Evolutionary conservation across 2,329 filamentous ascomycete species (phyloP).

Genomic region (Acrocalymma vagum): DNA sequence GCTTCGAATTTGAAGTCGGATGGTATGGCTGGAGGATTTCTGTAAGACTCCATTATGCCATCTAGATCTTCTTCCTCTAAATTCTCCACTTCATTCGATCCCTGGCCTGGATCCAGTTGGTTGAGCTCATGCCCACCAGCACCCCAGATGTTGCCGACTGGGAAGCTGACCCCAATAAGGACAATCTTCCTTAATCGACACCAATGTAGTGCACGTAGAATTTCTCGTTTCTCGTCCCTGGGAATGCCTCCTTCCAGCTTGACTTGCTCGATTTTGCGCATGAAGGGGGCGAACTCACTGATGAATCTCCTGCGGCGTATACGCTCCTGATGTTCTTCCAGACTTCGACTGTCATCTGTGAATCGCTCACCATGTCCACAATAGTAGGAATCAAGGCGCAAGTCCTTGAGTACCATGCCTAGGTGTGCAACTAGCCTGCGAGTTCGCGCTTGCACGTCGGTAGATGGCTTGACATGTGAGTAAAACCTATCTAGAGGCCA

Average conservation of each 20-base stretch:
- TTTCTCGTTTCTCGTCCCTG: constrained; percentile 56
- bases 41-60: constrained; percentile 32
- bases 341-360: constrained; percentile 33
- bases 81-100: constrained; percentile 24
- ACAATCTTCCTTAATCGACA: constrained; percentile 56
- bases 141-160: constrained; percentile 57
- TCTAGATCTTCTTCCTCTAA: constrained; percentile 40
- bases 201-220: constrained; percentile 50
- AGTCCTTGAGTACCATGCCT: constrained; percentile 48
- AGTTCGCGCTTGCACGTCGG: constrained; percentile 30
- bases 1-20: constrained; percentile 42
- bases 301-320: constrained; percentile 50
- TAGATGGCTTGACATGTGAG: constrained; percentile 31
- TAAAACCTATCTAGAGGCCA: constrained; percentile 59
- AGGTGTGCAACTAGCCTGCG: constrained; percentile 49
- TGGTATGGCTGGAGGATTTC: constrained; percentile 24
- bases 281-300: constrained; percentile 50
- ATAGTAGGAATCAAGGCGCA: constrained; percentile 52
- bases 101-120: constrained; percentile 33
- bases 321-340: constrained; percentile 26
- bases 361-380: constrained; percentile 34
- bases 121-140: constrained; percentile 40
- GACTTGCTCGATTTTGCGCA: constrained; percentile 52
- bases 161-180: constrained; percentile 54
- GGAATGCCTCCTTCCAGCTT: constrained; percentile 59